Conservation (phyloP, 176 grass and related monocot genomes). For the Otatea glauca region DNA sequence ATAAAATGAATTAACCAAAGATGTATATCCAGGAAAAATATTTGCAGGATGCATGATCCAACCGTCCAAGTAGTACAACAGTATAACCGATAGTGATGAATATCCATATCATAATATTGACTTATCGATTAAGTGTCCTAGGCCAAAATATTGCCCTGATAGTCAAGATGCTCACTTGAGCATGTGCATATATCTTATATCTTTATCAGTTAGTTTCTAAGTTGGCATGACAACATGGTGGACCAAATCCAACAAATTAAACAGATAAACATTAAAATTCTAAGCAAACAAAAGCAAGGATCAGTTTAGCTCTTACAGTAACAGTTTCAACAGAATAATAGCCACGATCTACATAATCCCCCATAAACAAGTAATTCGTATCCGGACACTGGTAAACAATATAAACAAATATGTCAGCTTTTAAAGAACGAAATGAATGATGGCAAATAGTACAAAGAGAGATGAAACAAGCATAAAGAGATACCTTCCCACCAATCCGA, state of each 20-base stretch:
- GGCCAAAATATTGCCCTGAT: not conserved
- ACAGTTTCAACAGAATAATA: conserved; percentile 97
- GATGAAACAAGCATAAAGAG: conserved; percentile 1
- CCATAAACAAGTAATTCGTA: conserved; percentile 97
- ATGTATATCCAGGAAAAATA: not conserved
- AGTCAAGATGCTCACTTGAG: not conserved
- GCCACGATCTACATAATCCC: conserved; percentile 90
- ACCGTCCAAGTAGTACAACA: not conserved
- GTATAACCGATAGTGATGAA: not conserved
- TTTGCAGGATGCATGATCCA: conserved; percentile 19
- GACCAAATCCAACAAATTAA: not conserved
- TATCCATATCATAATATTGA: not conserved
- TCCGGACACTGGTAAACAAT: conserved; percentile 74
- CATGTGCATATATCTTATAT: not conserved
- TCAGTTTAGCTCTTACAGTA: conserved; percentile 59
- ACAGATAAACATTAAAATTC: not conserved
- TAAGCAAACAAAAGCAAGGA: not conserved
- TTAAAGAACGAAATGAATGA: not conserved
- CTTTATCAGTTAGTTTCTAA: not conserved
- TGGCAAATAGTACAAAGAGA: not conserved
- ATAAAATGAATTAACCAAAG: not conserved
- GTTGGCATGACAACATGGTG: not conserved
- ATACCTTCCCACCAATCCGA: conserved; percentile 79
- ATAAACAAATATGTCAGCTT: conserved; percentile 37
- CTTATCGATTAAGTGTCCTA: not conserved